These are phyloP conservation scores for Ligustrum vulgare DNA, from an alignment of 257 asterid genomes.

Conservation along the genomic window DNA sequence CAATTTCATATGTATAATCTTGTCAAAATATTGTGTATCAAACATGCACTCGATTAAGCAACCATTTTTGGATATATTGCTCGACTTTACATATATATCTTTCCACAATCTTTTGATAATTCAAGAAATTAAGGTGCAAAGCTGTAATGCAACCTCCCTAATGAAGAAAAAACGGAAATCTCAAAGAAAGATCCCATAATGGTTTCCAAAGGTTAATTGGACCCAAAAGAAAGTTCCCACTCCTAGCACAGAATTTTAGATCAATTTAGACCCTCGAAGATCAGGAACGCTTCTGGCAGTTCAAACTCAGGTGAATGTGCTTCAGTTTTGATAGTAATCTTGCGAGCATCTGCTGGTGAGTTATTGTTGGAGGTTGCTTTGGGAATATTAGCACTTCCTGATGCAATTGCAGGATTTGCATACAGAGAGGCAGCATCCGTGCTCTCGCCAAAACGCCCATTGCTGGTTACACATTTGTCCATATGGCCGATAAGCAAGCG, in stretches of 20 bases:
- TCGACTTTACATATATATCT: not conserved
- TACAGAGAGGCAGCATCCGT: constrained; percentile 4
- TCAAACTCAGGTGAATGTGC: constrained; percentile 25
- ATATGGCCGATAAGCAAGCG: not conserved
- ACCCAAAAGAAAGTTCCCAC: not conserved
- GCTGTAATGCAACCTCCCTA: not conserved
- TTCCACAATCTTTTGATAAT: not conserved
- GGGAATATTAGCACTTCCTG: not conserved
- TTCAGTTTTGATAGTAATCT: constrained; percentile 23
- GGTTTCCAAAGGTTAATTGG: not conserved
- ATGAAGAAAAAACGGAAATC: not conserved
- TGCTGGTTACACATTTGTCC: not conserved
- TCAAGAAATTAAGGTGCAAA: not conserved
- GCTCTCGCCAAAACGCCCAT: constrained; percentile 7
- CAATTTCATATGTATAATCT: not conserved
- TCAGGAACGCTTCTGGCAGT: constrained; percentile 19
- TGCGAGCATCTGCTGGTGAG: not conserved
- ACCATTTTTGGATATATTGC: not conserved
- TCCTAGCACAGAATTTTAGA: not conserved
- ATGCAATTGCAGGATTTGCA: not conserved
- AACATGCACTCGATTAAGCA: not conserved
- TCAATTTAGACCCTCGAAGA: constrained; percentile 24
- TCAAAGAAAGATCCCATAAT: not conserved
- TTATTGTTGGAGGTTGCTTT: constrained; percentile 3
- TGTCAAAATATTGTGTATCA: not conserved